Evolutionary conservation across 371 early-diverging fungal species (phyloP).

Genomic region (Chytridiales sp.): DNA sequence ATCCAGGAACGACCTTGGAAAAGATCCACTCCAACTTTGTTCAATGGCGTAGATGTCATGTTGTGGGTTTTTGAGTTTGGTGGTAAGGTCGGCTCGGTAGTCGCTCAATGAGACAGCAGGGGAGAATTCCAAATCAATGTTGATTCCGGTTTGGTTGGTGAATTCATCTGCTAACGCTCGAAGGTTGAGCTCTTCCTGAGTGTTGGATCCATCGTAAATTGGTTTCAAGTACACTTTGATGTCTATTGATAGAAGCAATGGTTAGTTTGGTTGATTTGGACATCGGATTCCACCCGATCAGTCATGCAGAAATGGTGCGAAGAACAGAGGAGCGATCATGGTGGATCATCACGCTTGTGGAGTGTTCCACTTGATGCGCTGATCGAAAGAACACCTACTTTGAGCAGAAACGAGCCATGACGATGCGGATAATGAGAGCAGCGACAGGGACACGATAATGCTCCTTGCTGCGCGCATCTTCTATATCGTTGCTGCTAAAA

Average conservation of each 20-base stretch:
- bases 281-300: no score
- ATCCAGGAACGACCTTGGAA: neutral
- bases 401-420: no score
- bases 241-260: neutral
- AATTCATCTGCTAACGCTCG: neutral
- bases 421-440: no score
- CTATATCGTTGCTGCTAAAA: no score
- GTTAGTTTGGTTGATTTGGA: no score
- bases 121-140: neutral
- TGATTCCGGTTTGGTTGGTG: neutral
- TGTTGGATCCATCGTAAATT: neutral
- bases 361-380: no score
- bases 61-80: neutral
- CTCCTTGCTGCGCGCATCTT: no score
- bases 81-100: slow-evolving; percentile 7
- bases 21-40: slow-evolving; percentile 8
- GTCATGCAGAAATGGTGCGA: no score
- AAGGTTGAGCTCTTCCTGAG: neutral
- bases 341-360: no score
- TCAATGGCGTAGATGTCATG: slow-evolving; percentile 15
- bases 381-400: no score
- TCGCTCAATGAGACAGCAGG: neutral
- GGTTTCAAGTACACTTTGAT: slow-evolving; percentile 5
- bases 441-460: no score
- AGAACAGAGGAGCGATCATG: no score